Percentiles rank a stretch among this genome's conserved stretches.
phyloP scores from a whole-genome alignment of 2,329 filamentous ascomycete species.

The Lachnellula occidentalis region DNA sequence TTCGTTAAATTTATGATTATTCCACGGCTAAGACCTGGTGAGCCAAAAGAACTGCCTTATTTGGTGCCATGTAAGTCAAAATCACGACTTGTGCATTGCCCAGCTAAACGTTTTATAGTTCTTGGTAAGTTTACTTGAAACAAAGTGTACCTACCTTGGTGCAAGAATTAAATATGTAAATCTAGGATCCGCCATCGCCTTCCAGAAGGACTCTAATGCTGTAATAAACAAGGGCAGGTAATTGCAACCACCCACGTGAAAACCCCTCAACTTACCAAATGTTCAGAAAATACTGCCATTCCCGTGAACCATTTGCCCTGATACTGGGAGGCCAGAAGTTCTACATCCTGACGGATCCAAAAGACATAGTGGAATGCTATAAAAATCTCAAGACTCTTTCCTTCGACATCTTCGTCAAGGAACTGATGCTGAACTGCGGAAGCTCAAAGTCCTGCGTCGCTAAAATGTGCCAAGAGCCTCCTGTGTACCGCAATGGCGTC shows the following conservation, averaged over 20 bases:
- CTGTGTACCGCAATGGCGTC: too few relatives aligned
- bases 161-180: too few relatives aligned
- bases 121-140: too few relatives aligned
- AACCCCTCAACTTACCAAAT: background rate
- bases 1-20: background rate
- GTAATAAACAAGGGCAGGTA: background rate
- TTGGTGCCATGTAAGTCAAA: background rate
- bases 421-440: background rate
- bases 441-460: background rate
- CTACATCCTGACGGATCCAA: background rate
- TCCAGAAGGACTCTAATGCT: background rate
- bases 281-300: slow-evolving; percentile 1
- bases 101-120: background rate
- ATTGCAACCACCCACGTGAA: too few relatives aligned
- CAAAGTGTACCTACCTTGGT: too few relatives aligned
- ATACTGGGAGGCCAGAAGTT: background rate
- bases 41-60: background rate
- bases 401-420: background rate
- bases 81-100: too few relatives aligned
- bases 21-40: background rate
- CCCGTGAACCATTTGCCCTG: background rate
- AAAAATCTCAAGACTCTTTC: background rate
- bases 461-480: background rate
- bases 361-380: background rate
- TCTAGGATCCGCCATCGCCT: too few relatives aligned